A percentile compares a stretch with the other conserved stretches of the same genome.
These are phyloP conservation scores for Fusarium sp. DNA, from an alignment of 2,329 filamentous ascomycete genomes.

Conservation along the genomic window DNA sequence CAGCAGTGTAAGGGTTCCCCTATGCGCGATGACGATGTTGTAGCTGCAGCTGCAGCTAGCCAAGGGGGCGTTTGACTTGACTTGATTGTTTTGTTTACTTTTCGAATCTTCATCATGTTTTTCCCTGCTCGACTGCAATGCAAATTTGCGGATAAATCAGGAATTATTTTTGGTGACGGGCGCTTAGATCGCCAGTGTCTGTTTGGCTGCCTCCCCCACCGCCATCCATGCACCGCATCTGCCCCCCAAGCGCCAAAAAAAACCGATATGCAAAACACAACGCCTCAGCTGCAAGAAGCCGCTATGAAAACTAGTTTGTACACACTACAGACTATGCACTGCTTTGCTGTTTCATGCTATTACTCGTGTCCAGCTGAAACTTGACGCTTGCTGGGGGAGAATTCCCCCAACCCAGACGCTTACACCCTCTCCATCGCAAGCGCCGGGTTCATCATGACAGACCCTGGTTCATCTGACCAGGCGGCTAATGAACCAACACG, in stretches of 20 bases:
- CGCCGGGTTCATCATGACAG: conserved; percentile 29
- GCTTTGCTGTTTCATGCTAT: conserved; percentile 10
- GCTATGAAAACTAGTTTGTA: background rate
- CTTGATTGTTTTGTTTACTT: no score
- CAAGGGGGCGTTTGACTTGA: no score
- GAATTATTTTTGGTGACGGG: conserved; percentile 17
- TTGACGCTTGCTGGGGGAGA: background rate
- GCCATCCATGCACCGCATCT: background rate
- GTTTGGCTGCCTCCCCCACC: conserved; percentile 37
- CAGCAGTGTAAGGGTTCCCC: conserved; percentile 38
- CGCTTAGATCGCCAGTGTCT: conserved; percentile 2
- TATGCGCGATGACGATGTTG: conserved; percentile 14
- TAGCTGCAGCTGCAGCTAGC: background rate
- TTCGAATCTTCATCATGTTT: background rate
- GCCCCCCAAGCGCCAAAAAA: conserved; percentile 12
- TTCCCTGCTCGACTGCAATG: background rate
- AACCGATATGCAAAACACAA: background rate
- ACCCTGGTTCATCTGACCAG: conserved; percentile 23
- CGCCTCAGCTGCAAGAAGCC: background rate
- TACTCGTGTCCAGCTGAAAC: conserved; percentile 20
- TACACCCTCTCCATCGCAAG: conserved; percentile 27
- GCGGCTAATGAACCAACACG: conserved; percentile 23
- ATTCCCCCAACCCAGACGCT: conserved; percentile 26
- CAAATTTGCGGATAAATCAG: background rate
- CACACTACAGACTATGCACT: background rate